Percentiles rank a stretch among this genome's conserved stretches.
phyloP scores from a whole-genome alignment of 352 stramenopile genomes.

The Elongisporangium anandrum region DNA sequence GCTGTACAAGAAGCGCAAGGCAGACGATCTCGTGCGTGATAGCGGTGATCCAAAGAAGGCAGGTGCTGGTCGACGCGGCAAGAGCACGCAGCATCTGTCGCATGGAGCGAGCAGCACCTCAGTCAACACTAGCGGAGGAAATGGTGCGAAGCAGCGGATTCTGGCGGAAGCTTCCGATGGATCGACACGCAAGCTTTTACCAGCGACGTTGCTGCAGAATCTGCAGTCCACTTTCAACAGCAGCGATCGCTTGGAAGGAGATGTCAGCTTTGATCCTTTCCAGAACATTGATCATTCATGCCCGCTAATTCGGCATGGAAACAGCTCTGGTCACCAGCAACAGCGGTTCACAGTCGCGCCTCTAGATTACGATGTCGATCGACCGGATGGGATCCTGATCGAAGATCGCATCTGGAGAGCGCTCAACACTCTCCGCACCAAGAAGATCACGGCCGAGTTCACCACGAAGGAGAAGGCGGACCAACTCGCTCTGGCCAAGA shows the following conservation, averaged over 20 bases:
- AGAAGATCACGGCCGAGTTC: constrained; percentile 66
- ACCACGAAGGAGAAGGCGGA: constrained; percentile 51
- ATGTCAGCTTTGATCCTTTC: constrained; percentile 71
- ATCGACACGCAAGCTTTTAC: constrained; percentile 25
- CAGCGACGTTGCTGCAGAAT: constrained; percentile 24
- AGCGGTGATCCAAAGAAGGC: constrained; percentile 13
- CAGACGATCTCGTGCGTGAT: constrained; percentile 35
- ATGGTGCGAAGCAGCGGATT: constrained; percentile 38
- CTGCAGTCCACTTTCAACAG: constrained; percentile 20
- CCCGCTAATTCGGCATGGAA: background rate
- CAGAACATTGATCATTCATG: constrained; percentile 33
- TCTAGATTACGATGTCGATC: constrained; percentile 68
- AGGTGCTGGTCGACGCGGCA: constrained; percentile 11
- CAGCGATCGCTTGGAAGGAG: constrained; percentile 22
- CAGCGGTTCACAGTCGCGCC: constrained; percentile 37
- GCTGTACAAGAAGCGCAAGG: constrained; percentile 72
- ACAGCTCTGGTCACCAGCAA: constrained; percentile 5
- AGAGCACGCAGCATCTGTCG: constrained; percentile 20
- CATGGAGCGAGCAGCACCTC: constrained; percentile 8
- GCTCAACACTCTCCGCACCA: constrained; percentile 52
- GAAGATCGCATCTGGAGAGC: constrained; percentile 66
- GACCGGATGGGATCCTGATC: constrained; percentile 53
- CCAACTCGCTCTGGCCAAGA: constrained; percentile 32
- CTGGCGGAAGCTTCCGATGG: constrained; percentile 28
- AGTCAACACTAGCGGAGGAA: constrained; percentile 2